These are phyloP conservation scores for Nannochloris sp. DNA, from an alignment of 139 green algal species.

Conservation along the genomic window DNA sequence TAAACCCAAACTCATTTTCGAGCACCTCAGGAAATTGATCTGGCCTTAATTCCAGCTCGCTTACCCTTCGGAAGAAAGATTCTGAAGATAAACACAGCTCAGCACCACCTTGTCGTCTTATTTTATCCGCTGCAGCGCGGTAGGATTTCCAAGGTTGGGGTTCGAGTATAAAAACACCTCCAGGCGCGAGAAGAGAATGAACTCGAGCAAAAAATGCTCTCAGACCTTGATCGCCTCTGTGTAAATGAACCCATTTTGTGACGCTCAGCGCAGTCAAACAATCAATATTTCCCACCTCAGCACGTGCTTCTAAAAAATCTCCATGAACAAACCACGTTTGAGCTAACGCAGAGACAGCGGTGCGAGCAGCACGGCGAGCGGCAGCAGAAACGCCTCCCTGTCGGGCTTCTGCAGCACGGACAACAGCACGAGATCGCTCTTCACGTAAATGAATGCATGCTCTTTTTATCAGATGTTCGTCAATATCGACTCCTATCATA, in stretches of 20 bases:
- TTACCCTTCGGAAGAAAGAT: conserved; percentile 4
- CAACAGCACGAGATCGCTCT: background rate
- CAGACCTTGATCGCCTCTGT: conserved; percentile 76
- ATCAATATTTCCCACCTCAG: conserved; percentile 10
- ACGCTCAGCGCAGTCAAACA: conserved; percentile 38
- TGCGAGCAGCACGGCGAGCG: conserved; percentile 1
- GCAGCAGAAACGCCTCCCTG: background rate
- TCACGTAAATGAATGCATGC: conserved; percentile 35
- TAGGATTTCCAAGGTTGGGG: conserved; percentile 87
- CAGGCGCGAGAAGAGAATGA: conserved; percentile 32
- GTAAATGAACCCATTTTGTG: conserved; percentile 93
- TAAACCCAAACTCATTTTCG: conserved; percentile 46
- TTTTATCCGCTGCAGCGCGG: conserved; percentile 51
- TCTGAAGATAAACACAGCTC: background rate
- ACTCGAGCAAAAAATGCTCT: conserved; percentile 55
- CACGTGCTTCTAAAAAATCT: conserved; percentile 12
- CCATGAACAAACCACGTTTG: conserved; percentile 24
- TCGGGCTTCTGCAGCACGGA: background rate
- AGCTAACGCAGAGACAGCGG: background rate
- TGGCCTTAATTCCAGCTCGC: conserved; percentile 51
- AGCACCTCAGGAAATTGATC: conserved; percentile 50
- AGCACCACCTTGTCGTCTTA: background rate
- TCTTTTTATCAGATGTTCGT: conserved; percentile 53
- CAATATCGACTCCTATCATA: conserved; percentile 84
- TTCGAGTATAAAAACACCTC: conserved; percentile 81